A percentile compares a stretch with the other conserved stretches of the same genome.
Evolutionary conservation across 2,329 filamentous ascomycete species (phyloP).

Genomic region (Aspergillus ustus): DNA sequence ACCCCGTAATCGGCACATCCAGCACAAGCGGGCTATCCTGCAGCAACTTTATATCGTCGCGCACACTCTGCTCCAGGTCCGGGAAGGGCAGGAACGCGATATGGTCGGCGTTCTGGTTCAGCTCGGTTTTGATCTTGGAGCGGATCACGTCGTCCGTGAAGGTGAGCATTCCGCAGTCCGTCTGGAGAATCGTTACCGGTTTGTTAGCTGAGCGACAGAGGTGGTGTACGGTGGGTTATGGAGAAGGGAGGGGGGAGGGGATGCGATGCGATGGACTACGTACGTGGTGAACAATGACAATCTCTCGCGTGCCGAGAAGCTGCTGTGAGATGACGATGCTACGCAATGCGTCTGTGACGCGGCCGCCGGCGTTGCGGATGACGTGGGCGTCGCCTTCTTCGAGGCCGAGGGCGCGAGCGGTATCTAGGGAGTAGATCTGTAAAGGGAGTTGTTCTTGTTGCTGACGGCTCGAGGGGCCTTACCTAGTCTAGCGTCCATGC

Average conservation of each 20-base stretch:
- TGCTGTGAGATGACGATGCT: slow-evolving; percentile 80
- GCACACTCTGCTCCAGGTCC: slow-evolving; percentile 67
- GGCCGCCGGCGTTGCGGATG: slow-evolving; percentile 74
- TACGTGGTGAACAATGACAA: slow-evolving; percentile 48
- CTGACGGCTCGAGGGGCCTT: background rate
- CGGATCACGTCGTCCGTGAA: slow-evolving; percentile 66
- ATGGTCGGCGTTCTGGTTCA: slow-evolving; percentile 52
- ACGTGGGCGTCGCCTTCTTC: slow-evolving; percentile 77
- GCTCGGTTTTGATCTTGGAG: slow-evolving; percentile 61
- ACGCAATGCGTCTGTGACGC: slow-evolving; percentile 70
- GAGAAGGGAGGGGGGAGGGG: too few relatives aligned
- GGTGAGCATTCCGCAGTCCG: slow-evolving; percentile 73
- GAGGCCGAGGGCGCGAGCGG: slow-evolving; percentile 71
- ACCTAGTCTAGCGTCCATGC: slow-evolving; percentile 74
- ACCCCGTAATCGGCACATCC: slow-evolving; percentile 69
- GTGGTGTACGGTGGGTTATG: too few relatives aligned
- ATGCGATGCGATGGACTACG: background rate
- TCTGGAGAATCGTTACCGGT: slow-evolving; percentile 36
- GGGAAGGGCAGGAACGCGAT: slow-evolving; percentile 69
- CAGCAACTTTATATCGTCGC: slow-evolving; percentile 68
- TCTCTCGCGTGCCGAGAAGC: slow-evolving; percentile 70
- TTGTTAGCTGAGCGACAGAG: background rate
- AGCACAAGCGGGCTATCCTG: slow-evolving; percentile 63
- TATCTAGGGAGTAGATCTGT: slow-evolving; percentile 51
- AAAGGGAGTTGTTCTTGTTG: background rate